Evolutionary conservation across 2,329 filamentous ascomycete species (phyloP), one percentile per base, ranked within the genome.

Genomic region (Fusarium annulatum): DNA sequence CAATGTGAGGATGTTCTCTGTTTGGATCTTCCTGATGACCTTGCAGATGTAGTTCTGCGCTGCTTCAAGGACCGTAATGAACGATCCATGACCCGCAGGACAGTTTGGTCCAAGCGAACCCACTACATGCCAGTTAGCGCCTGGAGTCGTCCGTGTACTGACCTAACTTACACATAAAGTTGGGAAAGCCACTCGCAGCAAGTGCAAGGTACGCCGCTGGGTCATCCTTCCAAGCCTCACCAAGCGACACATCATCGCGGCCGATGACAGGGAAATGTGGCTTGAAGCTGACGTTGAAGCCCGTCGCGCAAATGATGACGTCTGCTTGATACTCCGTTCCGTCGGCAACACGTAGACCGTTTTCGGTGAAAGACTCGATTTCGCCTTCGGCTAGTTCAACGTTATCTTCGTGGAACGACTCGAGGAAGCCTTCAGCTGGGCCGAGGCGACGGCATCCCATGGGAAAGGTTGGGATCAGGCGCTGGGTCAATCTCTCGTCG

Each of bases 341-440:
- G 12, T 69, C 58, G 8, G n/a, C 18, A n/a, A 58, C 61, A 2
- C 52, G 48, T 2, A 75, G 55, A 4, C 74, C 75, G 10, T 57
- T n/a, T 18, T 69, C 39, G 2, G 57, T 64, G 5, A 77, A 46
- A 7, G 49, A n/a, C 2, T 26, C 18, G 33, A 77, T 76, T 21
- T 61, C 58, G 2, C 58, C 63, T 2, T 64, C 53, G 10, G 72
- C 67, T 9, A 77, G 21, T 33, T 68, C 55, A 18, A 79, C 73
- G 41, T 80, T 80, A 16, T 63, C 58, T 53, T 77, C 52, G 5
- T 57, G 46, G 8, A 81, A 64, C 14, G 76, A 67, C 33, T 80
- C 76, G 6, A 81, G 80, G 63, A 86, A 86, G 3, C 84, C 84
- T 2, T 83, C 81, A 2, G 84, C 85, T 1, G 85, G 85, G 3